Conservation (phyloP, 225 moss, liverwort and hornwort species). For the Antitrichia curtipendula region DNA sequence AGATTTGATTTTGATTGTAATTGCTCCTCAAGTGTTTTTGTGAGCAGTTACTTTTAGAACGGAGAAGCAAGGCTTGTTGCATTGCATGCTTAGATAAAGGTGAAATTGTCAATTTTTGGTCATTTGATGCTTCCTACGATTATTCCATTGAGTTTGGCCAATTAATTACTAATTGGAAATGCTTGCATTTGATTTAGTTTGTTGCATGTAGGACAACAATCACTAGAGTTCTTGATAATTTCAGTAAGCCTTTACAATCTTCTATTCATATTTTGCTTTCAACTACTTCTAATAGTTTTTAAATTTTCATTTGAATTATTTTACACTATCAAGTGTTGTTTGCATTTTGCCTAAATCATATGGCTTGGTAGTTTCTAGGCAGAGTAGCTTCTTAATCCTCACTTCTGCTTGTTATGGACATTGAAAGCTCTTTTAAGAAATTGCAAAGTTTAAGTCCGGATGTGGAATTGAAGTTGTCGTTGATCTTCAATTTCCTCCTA, state of each 20-base stretch:
- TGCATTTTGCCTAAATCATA: too few species aligned
- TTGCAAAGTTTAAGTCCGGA: too few species aligned
- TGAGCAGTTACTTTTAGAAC: background rate
- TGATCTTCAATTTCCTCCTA: too few species aligned
- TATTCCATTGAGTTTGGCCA: background rate
- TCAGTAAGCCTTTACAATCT: background rate
- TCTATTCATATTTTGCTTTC: background rate
- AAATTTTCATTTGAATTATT: background rate
- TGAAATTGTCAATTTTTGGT: background rate
- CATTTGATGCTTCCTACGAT: background rate
- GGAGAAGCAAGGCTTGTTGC: background rate
- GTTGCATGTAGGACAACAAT: rapidly evolving
- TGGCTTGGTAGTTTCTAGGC: too few species aligned
- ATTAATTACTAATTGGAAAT: background rate
- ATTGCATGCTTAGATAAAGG: background rate
- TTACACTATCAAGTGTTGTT: background rate
- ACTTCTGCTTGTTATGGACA: too few species aligned
- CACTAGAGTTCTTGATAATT: background rate
- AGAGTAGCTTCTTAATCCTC: too few species aligned
- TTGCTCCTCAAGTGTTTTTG: background rate
- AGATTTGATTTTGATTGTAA: background rate
- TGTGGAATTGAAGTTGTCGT: too few species aligned
- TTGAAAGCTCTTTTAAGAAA: too few species aligned
- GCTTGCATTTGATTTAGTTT: background rate
- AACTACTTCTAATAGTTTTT: background rate